Base-by-base conservation (phyloP, 345 rosid genomes). In the Arabis hirsuta region DNA sequence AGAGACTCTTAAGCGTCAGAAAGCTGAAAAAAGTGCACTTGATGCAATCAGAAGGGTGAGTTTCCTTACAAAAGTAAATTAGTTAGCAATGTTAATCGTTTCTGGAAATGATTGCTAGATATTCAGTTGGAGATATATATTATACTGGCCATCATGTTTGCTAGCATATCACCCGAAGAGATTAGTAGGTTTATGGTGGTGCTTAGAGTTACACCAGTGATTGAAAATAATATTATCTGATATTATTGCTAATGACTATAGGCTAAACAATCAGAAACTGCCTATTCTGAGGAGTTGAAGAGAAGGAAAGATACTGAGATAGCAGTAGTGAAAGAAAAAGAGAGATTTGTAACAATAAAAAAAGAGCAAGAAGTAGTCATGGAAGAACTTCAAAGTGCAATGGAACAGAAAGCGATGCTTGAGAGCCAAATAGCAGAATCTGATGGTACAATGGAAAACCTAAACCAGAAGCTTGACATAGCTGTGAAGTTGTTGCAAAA, bases 391-490 rank as follows among this genome's bases (percentile, higher is more conserved):
- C 81, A 6, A 57, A 55, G 55, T 60, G 83, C 82, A 46, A 55
- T 72, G 77, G 78, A 81, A 46, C 87, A 82, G 81, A 83, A 80
- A 73, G 71, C 71, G 34, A 45, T 42, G 64, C 79, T 87, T 64
- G 87, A 85, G 84, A 77, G 65, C 55, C 87, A 86, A 80, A 72
- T 86, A 58, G 73, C 71, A 66, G 92, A 87, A 51, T 74, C 86
- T 73, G 90, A 89, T 65, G 69, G 71, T 58, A 69, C 67, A 32
- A 81, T 81, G 48, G 74, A 74, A 76, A 92, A 89, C 79, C 78
- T 88, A 62, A 90, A 85, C 74, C 84, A 86, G 76, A 93, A 90
- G 84, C 86, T 93, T 34, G 71, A 89, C 64, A 84, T 92, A 63
- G 97, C 92, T 26, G 97, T 93, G 29, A 88, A 81, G 34, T 82